Percentiles rank a stretch among this genome's conserved stretches.
Evolutionary conservation across 1,284 basidiomycete species (phyloP).

Genomic region (Austroboletus novae-zelandiae): DNA sequence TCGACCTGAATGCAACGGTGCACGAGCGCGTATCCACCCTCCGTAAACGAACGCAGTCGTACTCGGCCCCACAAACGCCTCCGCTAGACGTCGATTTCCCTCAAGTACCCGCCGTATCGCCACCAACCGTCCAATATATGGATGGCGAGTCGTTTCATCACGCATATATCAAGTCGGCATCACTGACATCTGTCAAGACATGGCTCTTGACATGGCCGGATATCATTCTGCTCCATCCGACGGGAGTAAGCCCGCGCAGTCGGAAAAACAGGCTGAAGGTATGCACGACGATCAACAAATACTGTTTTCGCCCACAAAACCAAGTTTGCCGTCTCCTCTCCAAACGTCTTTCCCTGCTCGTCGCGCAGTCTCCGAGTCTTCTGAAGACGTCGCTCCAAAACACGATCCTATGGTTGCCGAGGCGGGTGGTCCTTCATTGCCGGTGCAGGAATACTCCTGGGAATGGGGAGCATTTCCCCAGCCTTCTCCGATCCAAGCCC

Average conservation of each 20-base stretch:
- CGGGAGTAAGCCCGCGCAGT: slow-evolving; percentile 9
- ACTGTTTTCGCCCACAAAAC: slow-evolving; percentile 20
- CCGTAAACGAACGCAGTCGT: slow-evolving; percentile 25
- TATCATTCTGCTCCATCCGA: slow-evolving; percentile 51
- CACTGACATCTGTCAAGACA: slow-evolving; percentile 38
- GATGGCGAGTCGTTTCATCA: slow-evolving; percentile 47
- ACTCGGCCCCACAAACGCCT: slow-evolving; percentile 28
- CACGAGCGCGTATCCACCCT: slow-evolving; percentile 14
- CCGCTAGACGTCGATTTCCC: slow-evolving; percentile 20
- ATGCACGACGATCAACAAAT: slow-evolving; percentile 15
- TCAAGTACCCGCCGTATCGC: slow-evolving; percentile 37
- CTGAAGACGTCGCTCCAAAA: slow-evolving; percentile 12
- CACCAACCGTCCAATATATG: slow-evolving; percentile 68
- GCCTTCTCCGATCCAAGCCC: slow-evolving; percentile 60
- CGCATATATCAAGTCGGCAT: slow-evolving; percentile 6
- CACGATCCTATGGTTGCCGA: slow-evolving; percentile 8
- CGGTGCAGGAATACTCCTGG: slow-evolving; percentile 72
- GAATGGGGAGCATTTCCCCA: slow-evolving; percentile 86
- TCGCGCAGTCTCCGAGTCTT: slow-evolving; percentile 28
- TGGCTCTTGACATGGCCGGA: slow-evolving; percentile 65
- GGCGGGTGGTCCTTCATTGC: slow-evolving; percentile 2
- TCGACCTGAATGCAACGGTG: slow-evolving; percentile 26
- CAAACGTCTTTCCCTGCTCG: slow-evolving; percentile 23
- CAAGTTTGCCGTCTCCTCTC: slow-evolving; percentile 20
- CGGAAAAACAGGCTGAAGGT: slow-evolving; percentile 6